Conservation (phyloP, 345 rosid genomes). For the Raphanus raphanistrum region DNA sequence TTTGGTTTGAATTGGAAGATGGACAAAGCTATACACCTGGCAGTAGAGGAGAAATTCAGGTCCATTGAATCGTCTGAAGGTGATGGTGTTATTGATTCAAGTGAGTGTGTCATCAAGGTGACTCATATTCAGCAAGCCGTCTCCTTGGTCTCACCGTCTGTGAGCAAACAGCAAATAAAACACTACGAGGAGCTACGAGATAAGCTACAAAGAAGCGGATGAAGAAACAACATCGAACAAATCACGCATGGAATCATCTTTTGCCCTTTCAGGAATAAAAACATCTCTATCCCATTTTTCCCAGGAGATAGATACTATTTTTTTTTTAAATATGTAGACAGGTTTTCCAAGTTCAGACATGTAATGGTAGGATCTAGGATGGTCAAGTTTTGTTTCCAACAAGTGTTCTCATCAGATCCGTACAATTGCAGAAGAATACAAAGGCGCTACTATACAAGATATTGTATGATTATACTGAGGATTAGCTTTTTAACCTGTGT, state of each 20-base stretch:
- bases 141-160: constrained; percentile 61
- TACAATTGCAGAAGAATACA: too few species aligned
- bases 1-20: constrained; percentile 41
- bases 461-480: too few species aligned
- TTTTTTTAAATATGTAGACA: too few species aligned
- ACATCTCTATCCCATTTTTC: background rate
- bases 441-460: too few species aligned
- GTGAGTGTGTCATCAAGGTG: constrained; percentile 47
- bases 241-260: constrained; percentile 19
- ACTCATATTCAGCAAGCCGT: constrained; percentile 62
- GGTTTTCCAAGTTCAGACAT: too few species aligned
- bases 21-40: constrained; percentile 71
- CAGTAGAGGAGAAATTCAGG: constrained; percentile 52
- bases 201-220: constrained; percentile 44
- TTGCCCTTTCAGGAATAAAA: constrained; percentile 15
- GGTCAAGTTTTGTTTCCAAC: too few species aligned
- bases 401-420: too few species aligned
- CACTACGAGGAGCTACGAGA: constrained; percentile 45
- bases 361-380: too few species aligned
- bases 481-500: too few species aligned
- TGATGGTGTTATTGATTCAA: constrained; percentile 11
- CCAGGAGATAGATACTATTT: background rate
- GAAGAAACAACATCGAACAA: constrained; percentile 28
- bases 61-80: constrained; percentile 22
- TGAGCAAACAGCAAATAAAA: constrained; percentile 52